phyloP scores from a whole-genome alignment of 2,329 filamentous ascomycete species.

The Grosmannia serpens region DNA sequence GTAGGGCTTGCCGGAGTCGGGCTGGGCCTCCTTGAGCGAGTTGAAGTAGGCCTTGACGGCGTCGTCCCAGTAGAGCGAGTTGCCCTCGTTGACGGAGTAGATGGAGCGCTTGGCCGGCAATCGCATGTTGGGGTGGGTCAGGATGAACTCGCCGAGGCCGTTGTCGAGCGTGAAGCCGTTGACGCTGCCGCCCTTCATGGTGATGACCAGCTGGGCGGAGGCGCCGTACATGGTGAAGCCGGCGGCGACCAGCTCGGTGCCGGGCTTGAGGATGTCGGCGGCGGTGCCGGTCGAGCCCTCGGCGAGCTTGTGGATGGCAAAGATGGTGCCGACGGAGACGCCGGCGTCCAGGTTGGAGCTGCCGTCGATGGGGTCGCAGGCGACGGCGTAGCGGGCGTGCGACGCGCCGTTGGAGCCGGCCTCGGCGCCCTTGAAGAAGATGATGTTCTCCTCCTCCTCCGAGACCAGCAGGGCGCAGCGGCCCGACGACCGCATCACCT shows the following conservation, averaged over 20 bases:
- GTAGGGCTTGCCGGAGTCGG: constrained; percentile 70
- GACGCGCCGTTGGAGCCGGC: constrained; percentile 31
- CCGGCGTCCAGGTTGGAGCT: constrained; percentile 96
- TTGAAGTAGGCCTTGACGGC: constrained; percentile 80
- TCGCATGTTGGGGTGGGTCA: constrained; percentile 90
- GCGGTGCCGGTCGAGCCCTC: constrained; percentile 63
- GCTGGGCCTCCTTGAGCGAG: constrained; percentile 67
- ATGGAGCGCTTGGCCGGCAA: constrained; percentile 73
- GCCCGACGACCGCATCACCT: constrained; percentile 85
- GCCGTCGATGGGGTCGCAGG: constrained; percentile 96
- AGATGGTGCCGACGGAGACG: constrained; percentile 96
- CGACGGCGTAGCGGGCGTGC: constrained; percentile 82
- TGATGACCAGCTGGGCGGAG: constrained; percentile 90
- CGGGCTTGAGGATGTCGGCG: constrained; percentile 80
- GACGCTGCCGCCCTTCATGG: constrained; percentile 83
- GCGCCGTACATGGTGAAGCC: constrained; percentile 99
- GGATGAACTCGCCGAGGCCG: constrained; percentile 94
- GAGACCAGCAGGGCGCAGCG: constrained; percentile 91
- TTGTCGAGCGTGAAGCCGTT: constrained; percentile 98
- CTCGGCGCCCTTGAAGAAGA: constrained; percentile 56
- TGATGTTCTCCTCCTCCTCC: constrained; percentile 90
- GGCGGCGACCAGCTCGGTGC: constrained; percentile 80
- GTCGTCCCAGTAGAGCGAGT: constrained; percentile 92
- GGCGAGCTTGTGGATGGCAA: constrained; percentile 81
- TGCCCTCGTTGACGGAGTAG: constrained; percentile 98